Evolutionary conservation across 2,329 filamentous ascomycete genomes (phyloP).

Genomic region (Microdochium nivale): DNA sequence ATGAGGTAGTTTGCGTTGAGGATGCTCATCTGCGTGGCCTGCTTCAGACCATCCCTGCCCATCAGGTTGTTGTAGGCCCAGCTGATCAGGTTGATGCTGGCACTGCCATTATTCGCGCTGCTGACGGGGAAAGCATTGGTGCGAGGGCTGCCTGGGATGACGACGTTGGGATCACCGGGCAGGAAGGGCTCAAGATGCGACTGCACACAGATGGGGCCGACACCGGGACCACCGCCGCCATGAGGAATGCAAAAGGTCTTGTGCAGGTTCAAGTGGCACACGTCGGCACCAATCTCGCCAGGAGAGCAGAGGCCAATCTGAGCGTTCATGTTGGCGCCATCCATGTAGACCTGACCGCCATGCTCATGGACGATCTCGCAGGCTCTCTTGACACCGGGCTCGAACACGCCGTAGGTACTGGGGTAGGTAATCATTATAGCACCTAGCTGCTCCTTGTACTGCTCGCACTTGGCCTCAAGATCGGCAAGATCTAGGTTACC

Average conservation of each 20-base stretch:
- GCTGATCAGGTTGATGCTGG: conserved; percentile 86
- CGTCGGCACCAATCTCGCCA: conserved; percentile 90
- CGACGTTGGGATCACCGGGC: conserved; percentile 50
- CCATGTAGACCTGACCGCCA: conserved; percentile 96
- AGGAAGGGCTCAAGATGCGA: conserved; percentile 69
- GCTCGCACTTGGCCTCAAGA: conserved; percentile 78
- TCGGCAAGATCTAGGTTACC: conserved; percentile 86
- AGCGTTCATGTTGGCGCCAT: conserved; percentile 97
- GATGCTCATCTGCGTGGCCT: conserved; percentile 86
- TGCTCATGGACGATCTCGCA: conserved; percentile 79
- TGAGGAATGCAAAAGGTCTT: conserved; percentile 99
- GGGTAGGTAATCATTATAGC: conserved; percentile 98
- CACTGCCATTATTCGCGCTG: conserved; percentile 78
- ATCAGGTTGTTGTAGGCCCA: conserved; percentile 96
- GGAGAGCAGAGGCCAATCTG: conserved; percentile 94
- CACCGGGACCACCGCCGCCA: conserved; percentile 86
- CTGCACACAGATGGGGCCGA: conserved; percentile 90
- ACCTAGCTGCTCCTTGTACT: conserved; percentile 75
- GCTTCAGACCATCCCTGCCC: conserved; percentile 72
- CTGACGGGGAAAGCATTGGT: conserved; percentile 49
- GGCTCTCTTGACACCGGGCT: conserved; percentile 77
- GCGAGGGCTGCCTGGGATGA: background rate
- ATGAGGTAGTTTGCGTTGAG: conserved; percentile 97
- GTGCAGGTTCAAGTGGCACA: conserved; percentile 95
- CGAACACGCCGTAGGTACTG: conserved; percentile 90